These are phyloP conservation scores for Blumeria hordei DNA, from an alignment of 2,329 filamentous ascomycete genomes.

Conservation along the genomic window DNA sequence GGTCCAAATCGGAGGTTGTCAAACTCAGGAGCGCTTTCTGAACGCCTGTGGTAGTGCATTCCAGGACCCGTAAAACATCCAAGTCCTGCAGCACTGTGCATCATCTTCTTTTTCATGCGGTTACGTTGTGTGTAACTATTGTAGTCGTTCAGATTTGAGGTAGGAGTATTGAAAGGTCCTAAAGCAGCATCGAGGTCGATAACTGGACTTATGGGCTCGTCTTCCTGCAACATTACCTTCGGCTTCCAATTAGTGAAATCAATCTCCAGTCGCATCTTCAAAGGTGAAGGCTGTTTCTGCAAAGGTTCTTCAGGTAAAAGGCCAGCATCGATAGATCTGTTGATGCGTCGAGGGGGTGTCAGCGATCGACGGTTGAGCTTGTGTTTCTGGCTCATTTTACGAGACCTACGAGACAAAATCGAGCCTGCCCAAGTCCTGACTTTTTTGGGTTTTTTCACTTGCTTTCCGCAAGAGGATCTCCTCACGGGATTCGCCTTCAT, in stretches of 20 bases:
- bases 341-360: constrained; percentile 19
- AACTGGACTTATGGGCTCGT: constrained; percentile 50
- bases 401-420: constrained; percentile 24
- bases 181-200: constrained; percentile 89
- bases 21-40: constrained; percentile 64
- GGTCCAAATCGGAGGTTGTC: constrained; percentile 38
- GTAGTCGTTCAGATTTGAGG: constrained; percentile 30
- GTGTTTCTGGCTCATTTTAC: constrained; percentile 20
- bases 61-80: constrained; percentile 43
- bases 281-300: constrained; percentile 2
- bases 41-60: constrained; percentile 52
- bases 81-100: constrained; percentile 56
- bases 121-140: constrained; percentile 42
- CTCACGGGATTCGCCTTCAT: constrained; percentile 5
- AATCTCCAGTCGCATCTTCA: constrained; percentile 6
- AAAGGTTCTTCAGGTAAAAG: neutral
- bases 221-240: constrained; percentile 17
- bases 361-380: constrained; percentile 18
- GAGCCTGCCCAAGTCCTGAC: constrained; percentile 38
- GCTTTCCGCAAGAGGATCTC: constrained; percentile 12
- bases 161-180: constrained; percentile 69
- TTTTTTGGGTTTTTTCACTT: constrained; percentile 39
- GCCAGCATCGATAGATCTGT: constrained; percentile 10
- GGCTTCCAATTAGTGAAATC: constrained; percentile 18
- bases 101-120: constrained; percentile 32